A percentile compares a stretch with the other conserved stretches of the same genome.
phyloP scores from a whole-genome alignment of 2,329 filamentous ascomycete species.

The Colletotrichum sp. region DNA sequence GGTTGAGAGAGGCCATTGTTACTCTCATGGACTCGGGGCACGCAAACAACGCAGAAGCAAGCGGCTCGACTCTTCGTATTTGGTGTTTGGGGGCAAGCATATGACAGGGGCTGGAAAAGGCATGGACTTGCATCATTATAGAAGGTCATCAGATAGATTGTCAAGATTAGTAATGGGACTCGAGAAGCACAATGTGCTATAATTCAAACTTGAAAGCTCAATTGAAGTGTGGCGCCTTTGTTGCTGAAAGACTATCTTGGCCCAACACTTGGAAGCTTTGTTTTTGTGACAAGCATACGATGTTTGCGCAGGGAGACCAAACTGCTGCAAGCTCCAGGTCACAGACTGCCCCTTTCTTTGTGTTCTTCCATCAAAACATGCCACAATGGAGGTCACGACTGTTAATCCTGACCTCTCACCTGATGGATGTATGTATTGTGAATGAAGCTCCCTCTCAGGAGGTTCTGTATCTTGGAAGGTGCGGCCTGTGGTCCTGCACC shows the following conservation, averaged over 20 bases:
- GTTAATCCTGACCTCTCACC: rapidly evolving
- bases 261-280: rapidly evolving
- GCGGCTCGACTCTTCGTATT: neutral
- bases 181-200: neutral
- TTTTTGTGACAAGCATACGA: rapidly evolving
- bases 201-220: rapidly evolving
- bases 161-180: neutral
- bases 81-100: neutral
- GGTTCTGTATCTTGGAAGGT: neutral
- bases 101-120: neutral
- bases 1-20: neutral
- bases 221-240: neutral
- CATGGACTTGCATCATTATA: neutral
- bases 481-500: neutral
- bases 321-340: neutral
- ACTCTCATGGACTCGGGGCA: neutral
- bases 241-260: rapidly evolving
- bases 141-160: neutral
- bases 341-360: neutral
- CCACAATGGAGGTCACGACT: rapidly evolving
- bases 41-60: neutral
- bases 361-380: neutral
- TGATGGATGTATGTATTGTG: neutral
- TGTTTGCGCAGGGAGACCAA: neutral
- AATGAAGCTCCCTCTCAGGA: neutral